Evolutionary conservation across 306 rosid species (phyloP), one percentile per base, ranked within the genome.

Genomic region (Quercus berberidifolia): DNA sequence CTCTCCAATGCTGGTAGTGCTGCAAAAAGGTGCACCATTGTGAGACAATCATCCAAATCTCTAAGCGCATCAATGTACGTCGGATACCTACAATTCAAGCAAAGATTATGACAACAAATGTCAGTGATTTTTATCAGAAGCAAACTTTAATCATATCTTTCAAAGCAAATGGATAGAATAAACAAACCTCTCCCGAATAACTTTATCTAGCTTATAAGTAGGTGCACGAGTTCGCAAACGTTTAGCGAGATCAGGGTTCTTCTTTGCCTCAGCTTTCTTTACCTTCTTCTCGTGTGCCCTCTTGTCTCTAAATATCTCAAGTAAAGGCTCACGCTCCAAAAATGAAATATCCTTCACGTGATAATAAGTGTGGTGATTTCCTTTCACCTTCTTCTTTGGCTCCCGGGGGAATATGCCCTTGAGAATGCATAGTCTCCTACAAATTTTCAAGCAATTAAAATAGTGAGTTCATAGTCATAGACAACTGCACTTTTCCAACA

Each of bases 341-440:
- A 93, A 95, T n/a, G 92, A 70, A 72, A 93, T 74, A 83, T 95
- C 99, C 90, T 95, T 95, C 75, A 92, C 87, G 67, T 95, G 99
- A 83, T 93, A 95, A 81, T 93, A 91, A 49, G 98, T 90, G 82
- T 93, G 94, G 78, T 95, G 98, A 69, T 86, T 92, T 76, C 99
- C 99, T 41, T 92, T 90, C 85, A 95, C 90, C 90, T 95, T 95
- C 68, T 95, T 93, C 92, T 90, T 95, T 1, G 99, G 98, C 84
- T 95, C 99, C 60, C 97, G 88, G 0, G 99, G 99, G 69, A 91
- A 90, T 15, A 95, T 75, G 8, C 99, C 98, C 87, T 95, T 95
- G 84, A 93, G 84, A 87, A 95, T 95, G 84, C 97, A 95, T 20
- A 95, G 74, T 55, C 88, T 89, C 97, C 99, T 93, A 79, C 57